phyloP scores from a whole-genome alignment of 345 rosid species.

The Salix dunnii region DNA sequence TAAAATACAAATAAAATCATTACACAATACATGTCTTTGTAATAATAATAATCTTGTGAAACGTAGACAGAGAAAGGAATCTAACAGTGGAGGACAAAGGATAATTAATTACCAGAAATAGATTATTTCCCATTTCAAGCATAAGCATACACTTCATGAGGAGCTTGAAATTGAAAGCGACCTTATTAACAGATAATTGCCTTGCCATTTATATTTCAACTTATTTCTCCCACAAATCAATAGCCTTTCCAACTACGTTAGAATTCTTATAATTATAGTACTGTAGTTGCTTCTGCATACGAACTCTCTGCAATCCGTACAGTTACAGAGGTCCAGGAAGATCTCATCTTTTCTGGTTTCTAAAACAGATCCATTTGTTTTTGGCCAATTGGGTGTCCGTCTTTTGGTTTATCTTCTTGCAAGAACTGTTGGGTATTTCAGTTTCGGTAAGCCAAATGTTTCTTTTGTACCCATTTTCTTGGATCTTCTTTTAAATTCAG shows the following conservation, averaged over 20 bases:
- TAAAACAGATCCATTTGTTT: constrained; percentile 11
- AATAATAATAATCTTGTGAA: not conserved
- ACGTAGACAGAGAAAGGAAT: not conserved
- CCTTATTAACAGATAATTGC: not conserved
- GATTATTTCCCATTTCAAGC: not conserved
- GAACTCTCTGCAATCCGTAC: not conserved
- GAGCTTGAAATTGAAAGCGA: not conserved
- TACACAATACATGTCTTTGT: no score
- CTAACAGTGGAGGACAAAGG: not conserved
- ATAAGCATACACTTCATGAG: not conserved
- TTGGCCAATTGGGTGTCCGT: constrained; percentile 19
- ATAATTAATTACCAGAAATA: not conserved
- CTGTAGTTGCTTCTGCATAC: not conserved
- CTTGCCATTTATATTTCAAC: not conserved
- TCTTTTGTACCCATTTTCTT: constrained; percentile 11
- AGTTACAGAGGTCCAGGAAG: not conserved
- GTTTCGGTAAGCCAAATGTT: constrained; percentile 26
- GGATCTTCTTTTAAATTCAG: constrained; percentile 19
- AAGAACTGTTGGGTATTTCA: constrained; percentile 18
- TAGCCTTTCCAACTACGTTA: not conserved
- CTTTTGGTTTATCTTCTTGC: constrained; percentile 21
- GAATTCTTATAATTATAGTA: not conserved
- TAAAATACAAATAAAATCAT: no score
- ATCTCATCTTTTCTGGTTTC: constrained; percentile 2
- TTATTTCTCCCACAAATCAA: not conserved